Base-by-base conservation (phyloP, 768 basidiomycete species). In the Phaffia tasmanica region DNA sequence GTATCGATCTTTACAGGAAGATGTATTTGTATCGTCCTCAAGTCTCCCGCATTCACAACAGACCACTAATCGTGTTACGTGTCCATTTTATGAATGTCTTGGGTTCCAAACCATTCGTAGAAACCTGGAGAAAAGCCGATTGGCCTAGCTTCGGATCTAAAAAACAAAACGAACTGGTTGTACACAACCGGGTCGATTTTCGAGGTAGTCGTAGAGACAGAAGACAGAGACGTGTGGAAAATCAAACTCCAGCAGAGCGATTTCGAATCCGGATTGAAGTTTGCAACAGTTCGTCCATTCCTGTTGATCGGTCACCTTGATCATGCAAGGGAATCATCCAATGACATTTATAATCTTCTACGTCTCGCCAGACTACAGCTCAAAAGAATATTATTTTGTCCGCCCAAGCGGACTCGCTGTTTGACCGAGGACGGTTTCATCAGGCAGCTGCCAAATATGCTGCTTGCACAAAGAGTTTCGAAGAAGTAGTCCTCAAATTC, bases 221-320 rank as follows among this genome's bases (percentile, higher is more conserved):
- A 99, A 78, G 88, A 88, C 73, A 83, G 93, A 15, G 89, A 97
- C 74, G 85, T 99, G 9, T 99, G 95, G 95, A 84, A 85, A 73
- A 85, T 92, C 63, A 90, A 88, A 75, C 80, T 97, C 11, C 83
- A 85, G 62, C 84, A 87, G 72, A 83, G 81, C 2, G 82, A 86
- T 62, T 91, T 84, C 70, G 86, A 89, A n/a, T 76, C 81, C 0
- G 89, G 94, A 0, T 76, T 94, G 63, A 80, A 81, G 65, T 88
- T 88, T 77, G 83, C 90, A 27, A 90, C 89, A 81, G 94, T 88
- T 54, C 32, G 80, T 70, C 51, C 18, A 50, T 51, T 15, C 46
- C 56, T 29, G 16, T n/a, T 8, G 16, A 54, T 4, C 8, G 8
- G 53, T 5, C 16, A 8, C 27, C 53, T 27, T 54, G 6, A n/a